Base-by-base conservation (phyloP, 164 flowering plant species). In the Macadamia integrifolia region DNA sequence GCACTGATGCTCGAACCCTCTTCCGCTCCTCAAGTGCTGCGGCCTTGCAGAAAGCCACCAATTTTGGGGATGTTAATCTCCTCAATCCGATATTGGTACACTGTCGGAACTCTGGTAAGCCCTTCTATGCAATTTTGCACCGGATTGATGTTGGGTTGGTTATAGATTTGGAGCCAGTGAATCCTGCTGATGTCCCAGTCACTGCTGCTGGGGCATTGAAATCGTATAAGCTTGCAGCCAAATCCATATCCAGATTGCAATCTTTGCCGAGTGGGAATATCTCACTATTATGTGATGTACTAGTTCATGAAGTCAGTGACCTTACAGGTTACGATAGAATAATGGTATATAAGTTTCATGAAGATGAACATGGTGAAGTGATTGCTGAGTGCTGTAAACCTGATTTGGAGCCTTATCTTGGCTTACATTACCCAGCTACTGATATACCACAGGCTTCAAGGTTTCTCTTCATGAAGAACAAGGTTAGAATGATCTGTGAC, bases 261-360 rank as follows among this genome's bases (percentile, higher is more conserved):
- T 66, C 78, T 14, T 49, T 78, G 3, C 76, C 81, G 4, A 62
- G 81, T 48, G 78, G 81, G 13, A 64, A 68, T 58, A 69, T 78
- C 29, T 68, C 61, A 11, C 50, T 61, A 9, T 67, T 78, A 13
- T 72, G 78, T 69, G 76, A 78, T 70, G 63, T 69, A 1, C 59
- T 78, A 63, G 81, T 78, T 29, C 66, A 66, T 46, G 73, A 75
- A 30, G 77, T 78, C 14, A 55, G 58, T n/a, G 70, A 78, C 46
- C 72, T 78, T n/a, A 78, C 77, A 15, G 80, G 80, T 50, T 78
- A 71, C 68, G 80, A 78, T 40, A 71, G 80, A 60, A 77, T 78
- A 23, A 78, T 78, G 80, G 80, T 72, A 40, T 78, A 78, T 50
- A 74, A 72, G 61, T 78, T 78, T 71, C 80, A 78, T 46, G 78